Percentiles rank a stretch among this genome's conserved stretches.
phyloP scores from a whole-genome alignment of 129 eudicot species.

The Flaveria bidentis region DNA sequence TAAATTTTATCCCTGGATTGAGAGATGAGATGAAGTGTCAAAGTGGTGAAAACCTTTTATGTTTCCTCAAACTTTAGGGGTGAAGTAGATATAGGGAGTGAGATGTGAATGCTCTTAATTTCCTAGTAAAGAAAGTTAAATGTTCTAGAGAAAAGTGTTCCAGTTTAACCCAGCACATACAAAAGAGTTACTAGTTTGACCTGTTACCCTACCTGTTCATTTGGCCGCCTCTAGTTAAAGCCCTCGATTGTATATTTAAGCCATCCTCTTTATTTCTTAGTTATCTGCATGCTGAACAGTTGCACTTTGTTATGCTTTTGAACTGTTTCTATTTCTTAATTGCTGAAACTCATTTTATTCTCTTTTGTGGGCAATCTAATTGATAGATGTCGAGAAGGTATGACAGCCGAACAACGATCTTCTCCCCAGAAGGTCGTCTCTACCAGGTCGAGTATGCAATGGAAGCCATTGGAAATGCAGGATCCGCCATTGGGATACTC shows the following conservation, averaged over 20 bases:
- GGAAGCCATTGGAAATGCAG: slow-evolving; percentile 98
- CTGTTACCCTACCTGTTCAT: background rate
- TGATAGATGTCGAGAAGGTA: slow-evolving; percentile 70
- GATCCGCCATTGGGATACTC: slow-evolving; percentile 81
- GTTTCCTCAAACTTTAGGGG: no score
- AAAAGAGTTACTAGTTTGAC: no score
- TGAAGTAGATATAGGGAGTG: no score
- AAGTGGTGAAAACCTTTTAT: no score
- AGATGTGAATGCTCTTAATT: no score
- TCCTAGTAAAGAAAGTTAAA: no score
- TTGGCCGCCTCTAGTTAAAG: background rate
- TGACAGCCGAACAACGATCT: slow-evolving; percentile 91
- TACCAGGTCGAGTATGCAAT: slow-evolving; percentile 93
- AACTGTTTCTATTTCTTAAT: slow-evolving; percentile 15
- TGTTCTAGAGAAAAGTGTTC: no score
- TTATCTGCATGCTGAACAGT: background rate
- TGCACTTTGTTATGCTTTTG: background rate
- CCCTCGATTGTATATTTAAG: background rate
- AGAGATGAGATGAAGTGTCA: no score
- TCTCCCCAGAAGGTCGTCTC: slow-evolving; percentile 92
- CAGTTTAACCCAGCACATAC: no score
- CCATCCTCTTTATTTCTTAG: background rate
- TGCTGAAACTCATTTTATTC: slow-evolving; percentile 6
- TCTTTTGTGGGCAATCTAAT: slow-evolving; percentile 28
- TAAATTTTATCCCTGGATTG: no score